Percentiles rank a stretch among this genome's conserved stretches.
phyloP scores from a whole-genome alignment of 1,284 basidiomycete species.

The Ceratobasidium sp. region DNA sequence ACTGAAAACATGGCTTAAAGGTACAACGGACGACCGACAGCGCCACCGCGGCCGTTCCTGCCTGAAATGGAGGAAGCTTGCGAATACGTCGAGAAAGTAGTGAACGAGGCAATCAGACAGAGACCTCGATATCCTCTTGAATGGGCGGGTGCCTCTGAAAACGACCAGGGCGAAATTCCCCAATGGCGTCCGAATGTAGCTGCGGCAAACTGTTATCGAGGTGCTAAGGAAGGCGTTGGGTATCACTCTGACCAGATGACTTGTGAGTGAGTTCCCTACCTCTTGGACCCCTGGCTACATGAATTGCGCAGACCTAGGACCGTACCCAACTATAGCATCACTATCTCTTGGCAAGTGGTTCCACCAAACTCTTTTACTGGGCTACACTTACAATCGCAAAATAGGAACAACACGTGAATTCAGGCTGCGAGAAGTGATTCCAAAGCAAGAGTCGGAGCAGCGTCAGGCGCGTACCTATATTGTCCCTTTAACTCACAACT shows the following conservation, averaged over 20 bases:
- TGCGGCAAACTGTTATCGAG: constrained; percentile 90
- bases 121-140: constrained; percentile 77
- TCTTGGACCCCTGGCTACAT: constrained; percentile 61
- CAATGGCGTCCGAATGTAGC: constrained; percentile 91
- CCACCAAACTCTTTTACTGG: constrained; percentile 37
- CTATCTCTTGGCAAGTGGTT: constrained; percentile 80
- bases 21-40: constrained; percentile 81
- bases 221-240: constrained; percentile 86
- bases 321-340: constrained; percentile 93
- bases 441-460: constrained; percentile 66
- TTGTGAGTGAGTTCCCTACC: constrained; percentile 52
- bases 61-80: constrained; percentile 84
- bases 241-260: constrained; percentile 79
- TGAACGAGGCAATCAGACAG: constrained; percentile 79
- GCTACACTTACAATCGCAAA: constrained; percentile 3
- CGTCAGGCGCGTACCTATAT: constrained; percentile 83
- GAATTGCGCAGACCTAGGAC: constrained; percentile 79
- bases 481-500: constrained; percentile 86
- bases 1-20: constrained; percentile 59
- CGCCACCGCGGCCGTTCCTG: constrained; percentile 73
- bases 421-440: constrained; percentile 80
- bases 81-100: constrained; percentile 77
- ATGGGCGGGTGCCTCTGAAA: constrained; percentile 68
- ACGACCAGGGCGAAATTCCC: constrained; percentile 51
- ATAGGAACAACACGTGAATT: constrained; percentile 81